Evolutionary conservation across 2,329 filamentous ascomycete species (phyloP).

Genomic region (Phialophora chinensis): DNA sequence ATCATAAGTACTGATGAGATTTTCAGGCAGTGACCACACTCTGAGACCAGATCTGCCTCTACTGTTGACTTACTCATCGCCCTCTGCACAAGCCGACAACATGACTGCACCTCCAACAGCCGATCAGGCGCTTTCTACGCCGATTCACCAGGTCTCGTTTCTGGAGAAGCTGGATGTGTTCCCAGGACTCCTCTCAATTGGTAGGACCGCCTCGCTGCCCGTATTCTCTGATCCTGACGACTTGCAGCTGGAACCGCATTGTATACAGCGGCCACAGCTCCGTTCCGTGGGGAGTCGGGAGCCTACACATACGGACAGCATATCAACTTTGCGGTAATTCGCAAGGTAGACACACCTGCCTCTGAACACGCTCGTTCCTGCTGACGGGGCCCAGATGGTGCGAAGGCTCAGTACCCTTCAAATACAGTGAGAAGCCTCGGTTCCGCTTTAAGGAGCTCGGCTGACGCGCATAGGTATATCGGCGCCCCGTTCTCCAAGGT

Average conservation of each 20-base stretch:
- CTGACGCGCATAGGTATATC: constrained; percentile 33
- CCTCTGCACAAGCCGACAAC: background rate
- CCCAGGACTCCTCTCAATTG: constrained; percentile 27
- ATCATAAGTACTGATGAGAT: background rate
- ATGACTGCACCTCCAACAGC: constrained; percentile 25
- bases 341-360: constrained; percentile 32
- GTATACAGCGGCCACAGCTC: constrained; percentile 43
- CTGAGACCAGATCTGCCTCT: background rate
- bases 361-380: background rate
- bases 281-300: constrained; percentile 49
- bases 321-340: constrained; percentile 44
- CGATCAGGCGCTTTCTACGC: constrained; percentile 6
- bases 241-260: constrained; percentile 24
- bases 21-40: background rate
- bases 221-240: background rate
- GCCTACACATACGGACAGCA: constrained; percentile 47
- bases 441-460: background rate
- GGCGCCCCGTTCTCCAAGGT: constrained; percentile 31
- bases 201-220: constrained; percentile 9
- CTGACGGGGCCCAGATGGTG: constrained; percentile 24
- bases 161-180: constrained; percentile 34
- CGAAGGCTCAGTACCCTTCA: constrained; percentile 31
- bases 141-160: constrained; percentile 26
- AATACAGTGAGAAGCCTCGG: constrained; percentile 26
- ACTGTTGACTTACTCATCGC: background rate